Base-by-base conservation (phyloP, 345 rosid genomes). In the Eucalyptus sp. region DNA sequence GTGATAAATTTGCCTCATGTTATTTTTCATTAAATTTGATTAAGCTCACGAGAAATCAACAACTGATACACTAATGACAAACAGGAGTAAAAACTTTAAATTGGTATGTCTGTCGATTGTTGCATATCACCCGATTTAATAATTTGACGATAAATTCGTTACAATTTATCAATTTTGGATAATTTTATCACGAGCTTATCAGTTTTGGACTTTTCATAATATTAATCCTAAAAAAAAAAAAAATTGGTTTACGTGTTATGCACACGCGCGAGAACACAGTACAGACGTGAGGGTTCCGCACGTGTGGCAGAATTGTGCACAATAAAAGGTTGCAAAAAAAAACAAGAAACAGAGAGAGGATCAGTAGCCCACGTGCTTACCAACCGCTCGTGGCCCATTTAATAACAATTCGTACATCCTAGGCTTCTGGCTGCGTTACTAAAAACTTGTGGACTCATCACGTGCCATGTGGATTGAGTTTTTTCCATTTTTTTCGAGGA, bases 101-200 rank as follows among this genome's bases (percentile, higher is more conserved):
- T 52, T 3, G 1, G 2, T 52, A 52, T 1, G 2, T 2, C 0
- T 0, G 1, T 18, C 2, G 20, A 18, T 0, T 18, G 1, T 4
- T 7, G 18, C 17, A 24, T 52, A 52, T 52, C 4, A 1, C 56
- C 10, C 2, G 18, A 52, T 4, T 52, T 52, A 52, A 0, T 3
- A 52, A 52, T 52, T 52, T 52, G 56, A 52, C 0, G 56, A 52
- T 18, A 52, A 18, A 18, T 18, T 51, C 7, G 2, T 51, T 17
- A 51, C 7, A 51, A 16, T 51, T 51, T 51, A 51, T 1, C 4
- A 17, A 51, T 51, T 7, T 52, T 2, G 4, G 10, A 18, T 18
- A 52, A 7, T 18, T 18, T 52, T 18, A 52, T 52, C 10, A 18
- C 0, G 10, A 52, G 10, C 4, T 52, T 52, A 8, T 52, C 2